Conservation (phyloP, 164 flowering plant genomes). For the Nymphaea colorata region DNA sequence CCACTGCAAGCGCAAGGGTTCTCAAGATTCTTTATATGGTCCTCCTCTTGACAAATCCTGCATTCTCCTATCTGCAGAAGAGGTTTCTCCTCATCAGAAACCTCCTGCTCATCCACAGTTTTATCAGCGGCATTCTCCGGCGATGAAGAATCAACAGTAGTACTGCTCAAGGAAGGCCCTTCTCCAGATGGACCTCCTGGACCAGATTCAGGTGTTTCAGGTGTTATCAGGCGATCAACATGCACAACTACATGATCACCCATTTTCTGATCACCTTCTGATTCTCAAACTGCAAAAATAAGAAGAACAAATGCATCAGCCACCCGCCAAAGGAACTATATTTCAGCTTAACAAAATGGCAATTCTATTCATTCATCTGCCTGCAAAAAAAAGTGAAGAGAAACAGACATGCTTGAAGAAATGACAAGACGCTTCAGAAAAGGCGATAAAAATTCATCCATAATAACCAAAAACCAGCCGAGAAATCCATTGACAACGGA, state of each 20-base stretch:
- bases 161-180: constrained; percentile 8
- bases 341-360: too few relatives aligned
- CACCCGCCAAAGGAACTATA: too few relatives aligned
- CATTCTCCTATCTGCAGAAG: constrained; percentile 47
- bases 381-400: too few relatives aligned
- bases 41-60: constrained; percentile 78
- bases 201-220: constrained; percentile 24
- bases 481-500: too few relatives aligned
- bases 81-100: constrained; percentile 32
- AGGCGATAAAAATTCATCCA: too few relatives aligned
- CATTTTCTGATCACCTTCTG: constrained; percentile 17
- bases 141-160: constrained; percentile 12
- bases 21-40: constrained; percentile 35
- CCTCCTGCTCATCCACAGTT: constrained; percentile 12
- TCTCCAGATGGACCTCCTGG: constrained; percentile 20
- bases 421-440: too few relatives aligned
- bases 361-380: too few relatives aligned
- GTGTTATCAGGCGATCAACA: constrained; percentile 35
- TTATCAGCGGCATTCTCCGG: constrained; percentile 4
- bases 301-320: too few relatives aligned
- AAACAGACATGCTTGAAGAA: too few relatives aligned
- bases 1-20: constrained; percentile 67
- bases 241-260: constrained; percentile 44
- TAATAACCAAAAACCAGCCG: too few relatives aligned
- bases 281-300: not conserved